Base-by-base conservation (phyloP, 2,329 filamentous ascomycete genomes). In the Calonectria pauciramosa region DNA sequence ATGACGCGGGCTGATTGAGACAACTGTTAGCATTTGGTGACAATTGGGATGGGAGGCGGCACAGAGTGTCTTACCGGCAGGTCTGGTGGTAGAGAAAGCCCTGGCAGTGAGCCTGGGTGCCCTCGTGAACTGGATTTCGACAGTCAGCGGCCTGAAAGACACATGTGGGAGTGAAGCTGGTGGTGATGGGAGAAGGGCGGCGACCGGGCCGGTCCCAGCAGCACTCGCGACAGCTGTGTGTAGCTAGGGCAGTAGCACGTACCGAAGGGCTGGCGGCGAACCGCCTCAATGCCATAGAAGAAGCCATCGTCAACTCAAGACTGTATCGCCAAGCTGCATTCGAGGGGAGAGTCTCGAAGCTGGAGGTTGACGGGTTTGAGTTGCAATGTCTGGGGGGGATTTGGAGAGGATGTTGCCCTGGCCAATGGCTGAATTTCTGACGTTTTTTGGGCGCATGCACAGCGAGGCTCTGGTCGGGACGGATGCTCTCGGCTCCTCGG, bases 81-180 rank as follows among this genome's bases (percentile, higher is more conserved):
- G 92, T 83, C 93, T 92, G 77, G 96, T 96, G 77, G 95, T 95
- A 76, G 96, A 98, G 88, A 99, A 99, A 75, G 93, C 89, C 87
- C 96, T 92, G 83, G 90, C 89, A 83, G 94, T 92, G 82, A 89
- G 89, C 86, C 90, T 91, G 81, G 92, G 86, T 80, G 89, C 86
- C 83, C 90, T 90, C 78, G 92, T 90, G 84, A 94, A 90, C 93
- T 95, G 75, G 32, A 73, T 75, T 60, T 68, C 44, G 56, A 36
- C 34, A 64, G 76, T 83, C 65, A 83, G 81, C 72, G 73, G n/a
- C 68, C 69, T 41, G 68, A 74, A 74, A 68, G 63, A 28, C 51
- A 23, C 38, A 68, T n/a, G 52, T 36, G 54, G 60, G 59, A 56
- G 32, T 36, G 63, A 77, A 75, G 77, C 75, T 79, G 71, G 71